These are phyloP conservation scores for Penicillium bialowiezense DNA, from an alignment of 495 filamentous ascomycete genomes.

Conservation along the genomic window DNA sequence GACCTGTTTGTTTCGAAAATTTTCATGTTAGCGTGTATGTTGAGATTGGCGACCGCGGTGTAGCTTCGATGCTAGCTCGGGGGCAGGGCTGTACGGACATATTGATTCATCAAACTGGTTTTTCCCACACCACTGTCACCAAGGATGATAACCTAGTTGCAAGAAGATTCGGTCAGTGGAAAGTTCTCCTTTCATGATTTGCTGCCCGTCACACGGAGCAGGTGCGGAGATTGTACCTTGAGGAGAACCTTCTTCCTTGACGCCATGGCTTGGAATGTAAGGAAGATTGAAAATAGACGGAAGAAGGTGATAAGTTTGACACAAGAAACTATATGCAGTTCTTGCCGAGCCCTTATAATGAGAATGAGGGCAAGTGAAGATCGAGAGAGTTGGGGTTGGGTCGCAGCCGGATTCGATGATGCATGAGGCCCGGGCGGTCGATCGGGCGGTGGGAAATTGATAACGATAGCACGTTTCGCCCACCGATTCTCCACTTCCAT, in stretches of 20 bases:
- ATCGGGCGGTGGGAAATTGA: conserved; percentile 31
- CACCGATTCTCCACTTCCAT: conserved; percentile 15
- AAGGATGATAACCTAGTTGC: conserved; percentile 88
- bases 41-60: conserved; percentile 4
- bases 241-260: conserved; percentile 96
- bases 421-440: conserved; percentile 35
- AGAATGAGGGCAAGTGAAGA: conserved; percentile 9
- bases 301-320: background rate
- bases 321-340: background rate
- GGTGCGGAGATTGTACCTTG: conserved; percentile 64
- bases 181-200: background rate
- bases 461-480: conserved; percentile 23
- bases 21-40: conserved; percentile 22
- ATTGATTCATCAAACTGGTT: conserved; percentile 99
- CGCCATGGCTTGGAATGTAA: conserved; percentile 58
- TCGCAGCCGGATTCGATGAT: conserved; percentile 34
- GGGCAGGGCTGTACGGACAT: conserved; percentile 61
- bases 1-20: conserved; percentile 57
- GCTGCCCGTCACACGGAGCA: conserved; percentile 13
- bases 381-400: conserved; percentile 30
- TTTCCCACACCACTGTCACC: conserved; percentile 98
- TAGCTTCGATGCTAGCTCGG: background rate
- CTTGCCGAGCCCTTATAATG: background rate
- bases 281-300: conserved; percentile 3
- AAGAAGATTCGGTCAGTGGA: conserved; percentile 6